Evolutionary conservation across 1,284 basidiomycete species (phyloP).

Genomic region (Pseudozyma flocculosa): DNA sequence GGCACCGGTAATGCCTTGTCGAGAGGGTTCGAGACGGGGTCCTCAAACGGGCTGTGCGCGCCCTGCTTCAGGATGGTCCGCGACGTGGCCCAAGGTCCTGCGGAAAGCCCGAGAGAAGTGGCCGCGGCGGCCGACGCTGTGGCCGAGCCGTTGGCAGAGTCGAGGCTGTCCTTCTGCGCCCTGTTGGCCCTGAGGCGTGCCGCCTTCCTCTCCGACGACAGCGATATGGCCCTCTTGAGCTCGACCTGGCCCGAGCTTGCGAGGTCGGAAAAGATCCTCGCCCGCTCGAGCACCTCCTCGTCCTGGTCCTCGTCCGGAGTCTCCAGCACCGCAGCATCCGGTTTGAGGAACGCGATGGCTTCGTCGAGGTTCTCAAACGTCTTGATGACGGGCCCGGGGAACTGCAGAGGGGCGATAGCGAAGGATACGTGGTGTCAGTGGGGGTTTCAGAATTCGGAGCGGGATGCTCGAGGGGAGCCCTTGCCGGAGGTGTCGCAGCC

Average conservation of each 20-base stretch:
- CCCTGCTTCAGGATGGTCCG: slow-evolving; percentile 3
- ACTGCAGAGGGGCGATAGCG: slow-evolving; percentile 5
- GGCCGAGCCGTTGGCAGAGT: too few relatives aligned
- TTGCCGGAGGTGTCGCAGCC: too few relatives aligned
- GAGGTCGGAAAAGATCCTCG: slow-evolving; percentile 23
- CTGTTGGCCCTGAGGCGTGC: slow-evolving; percentile 13
- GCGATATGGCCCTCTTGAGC: slow-evolving; percentile 8
- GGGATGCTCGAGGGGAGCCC: too few relatives aligned
- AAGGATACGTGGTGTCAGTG: neutral
- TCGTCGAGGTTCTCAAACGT: slow-evolving; percentile 19
- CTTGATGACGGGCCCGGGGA: slow-evolving; percentile 29
- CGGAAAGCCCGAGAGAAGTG: neutral
- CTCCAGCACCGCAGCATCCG: slow-evolving; percentile 3
- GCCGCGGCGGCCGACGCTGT: too few relatives aligned
- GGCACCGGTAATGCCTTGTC: slow-evolving; percentile 2
- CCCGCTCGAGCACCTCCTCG: slow-evolving; percentile 22
- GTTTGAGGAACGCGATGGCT: slow-evolving; percentile 17
- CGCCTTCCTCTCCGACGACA: slow-evolving; percentile 17
- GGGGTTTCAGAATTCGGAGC: too few relatives aligned
- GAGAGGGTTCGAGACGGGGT: slow-evolving; percentile 11
- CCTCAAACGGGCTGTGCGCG: slow-evolving; percentile 7
- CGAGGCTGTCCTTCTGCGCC: neutral
- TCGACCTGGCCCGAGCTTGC: slow-evolving; percentile 15
- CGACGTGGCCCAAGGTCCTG: neutral
- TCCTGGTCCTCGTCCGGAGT: slow-evolving; percentile 9